phyloP scores from a whole-genome alignment of 75 land plant species.

The Selaginella tamariscina region DNA sequence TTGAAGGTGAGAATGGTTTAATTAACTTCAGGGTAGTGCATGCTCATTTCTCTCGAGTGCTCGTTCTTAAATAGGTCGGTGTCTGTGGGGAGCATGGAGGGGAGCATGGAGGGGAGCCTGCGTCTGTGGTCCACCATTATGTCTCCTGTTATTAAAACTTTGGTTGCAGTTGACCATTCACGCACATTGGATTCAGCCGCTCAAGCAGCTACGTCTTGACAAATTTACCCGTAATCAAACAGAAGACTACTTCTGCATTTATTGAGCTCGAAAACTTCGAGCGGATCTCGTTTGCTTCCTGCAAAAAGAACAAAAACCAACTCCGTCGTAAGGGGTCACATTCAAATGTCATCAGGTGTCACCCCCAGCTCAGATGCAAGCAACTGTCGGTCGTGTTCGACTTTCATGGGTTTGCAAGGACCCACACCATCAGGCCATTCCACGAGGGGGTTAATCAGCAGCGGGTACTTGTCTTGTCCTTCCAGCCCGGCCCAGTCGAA shows the following conservation, averaged over 20 bases:
- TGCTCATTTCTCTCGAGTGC: neutral
- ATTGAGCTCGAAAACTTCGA: neutral
- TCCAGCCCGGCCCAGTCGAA: neutral
- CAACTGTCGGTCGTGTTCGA: neutral
- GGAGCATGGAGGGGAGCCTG: conserved; percentile 92
- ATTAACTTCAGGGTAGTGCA: neutral
- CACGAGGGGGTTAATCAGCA: neutral
- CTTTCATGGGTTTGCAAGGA: neutral
- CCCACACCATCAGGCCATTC: neutral
- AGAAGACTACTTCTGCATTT: conserved; percentile 2
- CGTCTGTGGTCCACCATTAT: no score
- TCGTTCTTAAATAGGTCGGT: conserved; percentile 79
- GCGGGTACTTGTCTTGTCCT: neutral
- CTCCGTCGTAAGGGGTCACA: neutral
- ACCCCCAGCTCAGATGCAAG: neutral
- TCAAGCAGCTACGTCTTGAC: no score
- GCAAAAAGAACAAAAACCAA: neutral
- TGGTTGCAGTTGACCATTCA: no score
- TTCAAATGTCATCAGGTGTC: neutral
- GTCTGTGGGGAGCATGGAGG: conserved; percentile 99
- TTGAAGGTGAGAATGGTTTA: conserved; percentile 45
- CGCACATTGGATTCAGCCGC: no score
- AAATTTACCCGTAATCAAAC: no score
- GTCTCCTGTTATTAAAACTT: no score
- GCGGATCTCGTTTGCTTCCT: no score